phyloP scores from a whole-genome alignment of 1,284 basidiomycete genomes.

The Sanghuangporus weigelae region DNA sequence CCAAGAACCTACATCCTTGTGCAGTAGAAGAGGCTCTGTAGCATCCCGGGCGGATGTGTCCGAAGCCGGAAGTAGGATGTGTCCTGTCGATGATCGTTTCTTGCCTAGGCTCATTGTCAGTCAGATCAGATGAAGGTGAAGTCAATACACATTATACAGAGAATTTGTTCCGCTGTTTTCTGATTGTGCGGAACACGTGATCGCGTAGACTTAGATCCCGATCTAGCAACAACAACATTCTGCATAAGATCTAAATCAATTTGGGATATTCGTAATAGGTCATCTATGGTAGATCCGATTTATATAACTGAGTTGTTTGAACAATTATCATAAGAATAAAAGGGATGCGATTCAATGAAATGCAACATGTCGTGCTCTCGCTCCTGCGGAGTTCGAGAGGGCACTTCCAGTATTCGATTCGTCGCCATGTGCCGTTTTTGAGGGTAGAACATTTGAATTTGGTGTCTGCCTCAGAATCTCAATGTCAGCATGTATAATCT shows the following conservation, averaged over 20 bases:
- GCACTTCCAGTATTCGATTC: too few relatives aligned
- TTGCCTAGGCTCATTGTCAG: not conserved
- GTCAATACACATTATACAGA: too few relatives aligned
- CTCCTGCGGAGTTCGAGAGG: too few relatives aligned
- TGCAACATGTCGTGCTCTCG: too few relatives aligned
- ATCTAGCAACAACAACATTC: too few relatives aligned
- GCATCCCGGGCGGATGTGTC: slow-evolving; percentile 4
- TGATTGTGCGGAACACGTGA: not conserved
- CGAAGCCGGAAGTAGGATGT: slow-evolving; percentile 11
- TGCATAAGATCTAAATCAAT: too few relatives aligned
- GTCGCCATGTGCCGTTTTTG: not conserved
- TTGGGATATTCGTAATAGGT: too few relatives aligned
- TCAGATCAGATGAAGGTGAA: not conserved
- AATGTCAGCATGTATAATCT: slow-evolving; percentile 47
- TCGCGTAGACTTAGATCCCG: not conserved
- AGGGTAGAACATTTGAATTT: slow-evolving; percentile 42
- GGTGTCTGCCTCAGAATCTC: slow-evolving; percentile 41
- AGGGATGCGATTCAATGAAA: too few relatives aligned
- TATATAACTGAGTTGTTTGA: too few relatives aligned
- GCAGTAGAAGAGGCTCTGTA: slow-evolving; percentile 22
- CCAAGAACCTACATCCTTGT: slow-evolving; percentile 40
- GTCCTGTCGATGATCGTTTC: slow-evolving; percentile 11
- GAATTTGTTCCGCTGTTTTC: too few relatives aligned
- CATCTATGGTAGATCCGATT: too few relatives aligned
- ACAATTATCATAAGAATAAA: too few relatives aligned